Evolutionary conservation across 495 filamentous ascomycete genomes (phyloP).

Genomic region (Annulohypoxylon maeteangense): DNA sequence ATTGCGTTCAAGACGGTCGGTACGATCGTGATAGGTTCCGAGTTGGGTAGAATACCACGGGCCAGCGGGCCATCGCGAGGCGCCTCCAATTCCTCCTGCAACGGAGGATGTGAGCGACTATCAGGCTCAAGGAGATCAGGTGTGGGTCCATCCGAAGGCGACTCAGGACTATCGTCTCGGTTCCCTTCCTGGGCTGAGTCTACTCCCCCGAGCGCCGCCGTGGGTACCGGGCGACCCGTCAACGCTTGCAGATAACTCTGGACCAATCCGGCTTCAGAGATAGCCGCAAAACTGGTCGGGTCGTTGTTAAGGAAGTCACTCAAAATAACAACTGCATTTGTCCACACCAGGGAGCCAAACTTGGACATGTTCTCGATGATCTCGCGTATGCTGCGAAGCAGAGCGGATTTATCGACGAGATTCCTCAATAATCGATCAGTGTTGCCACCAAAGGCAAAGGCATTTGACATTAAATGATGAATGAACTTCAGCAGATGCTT

Average conservation of each 20-base stretch:
- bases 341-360: slow-evolving; percentile 95
- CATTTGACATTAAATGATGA: slow-evolving; percentile 91
- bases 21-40: slow-evolving; percentile 85
- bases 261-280: slow-evolving; percentile 92
- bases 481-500: slow-evolving; percentile 96
- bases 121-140: slow-evolving; percentile 57
- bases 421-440: slow-evolving; percentile 91
- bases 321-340: slow-evolving; percentile 86
- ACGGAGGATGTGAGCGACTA: slow-evolving; percentile 57
- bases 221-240: slow-evolving; percentile 65
- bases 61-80: slow-evolving; percentile 64
- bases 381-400: slow-evolving; percentile 78
- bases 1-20: slow-evolving; percentile 92
- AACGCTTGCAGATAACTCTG: slow-evolving; percentile 83
- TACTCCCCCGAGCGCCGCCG: slow-evolving; percentile 52
- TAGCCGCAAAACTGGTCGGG: slow-evolving; percentile 94
- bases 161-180: slow-evolving; percentile 50
- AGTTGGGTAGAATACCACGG: slow-evolving; percentile 80
- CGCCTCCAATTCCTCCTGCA: slow-evolving; percentile 52
- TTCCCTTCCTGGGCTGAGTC: slow-evolving; percentile 40
- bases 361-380: slow-evolving; percentile 81
- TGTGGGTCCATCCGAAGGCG: slow-evolving; percentile 50
- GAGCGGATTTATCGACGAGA: slow-evolving; percentile 88
- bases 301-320: slow-evolving; percentile 99
- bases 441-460: slow-evolving; percentile 71